Evolutionary conservation across 306 rosid genomes (phyloP), one percentile per base, ranked within the genome.

Genomic region (Dryas alaskensis): DNA sequence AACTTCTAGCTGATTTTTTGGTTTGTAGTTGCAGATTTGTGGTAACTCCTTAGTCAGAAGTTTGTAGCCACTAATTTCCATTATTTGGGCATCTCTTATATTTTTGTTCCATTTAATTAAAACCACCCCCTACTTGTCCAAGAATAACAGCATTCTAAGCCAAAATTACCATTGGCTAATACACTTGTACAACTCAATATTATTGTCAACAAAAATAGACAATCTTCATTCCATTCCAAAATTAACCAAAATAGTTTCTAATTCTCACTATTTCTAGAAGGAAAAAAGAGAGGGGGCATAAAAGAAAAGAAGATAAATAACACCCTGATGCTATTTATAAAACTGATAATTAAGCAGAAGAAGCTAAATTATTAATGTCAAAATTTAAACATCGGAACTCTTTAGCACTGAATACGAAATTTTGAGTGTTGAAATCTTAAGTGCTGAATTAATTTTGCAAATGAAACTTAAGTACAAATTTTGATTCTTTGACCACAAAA

Each of bases 21-120:
- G 78, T 12, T 27, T 65, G 47, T 58, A 49, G 82, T 66, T 70
- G 43, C 61, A 65, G 65, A 48, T 61, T 64, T 78, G 82, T 78
- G 82, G 82, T 45, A 51, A 11, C n/a, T 60, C 19, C 60, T 45
- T 48, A 7, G 43, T 63, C 65, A 27, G 19, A 42, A 40, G 73
- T 53, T 73, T 68, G 40, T 60, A 51, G 76, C 81, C 82, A 68
- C 75, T 40, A 54, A 61, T 53, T 77, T 31, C 61, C 74, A 59
- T 45, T 44, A 22, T 43, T 76, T 40, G 17, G 9, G 44, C 70
- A 19, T 53, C 27, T 19, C 16, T 49, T 9, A 7, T 47, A 10
- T n/a, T 31, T 22, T 52, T 70, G 6, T 54, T 61, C 46, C 42
- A 22, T 42, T 70, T 22, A 6, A n/a, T 31, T 52, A 27, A 44